Conservation (phyloP, 176 grass and related monocot species). For the Eleusine indica region DNA sequence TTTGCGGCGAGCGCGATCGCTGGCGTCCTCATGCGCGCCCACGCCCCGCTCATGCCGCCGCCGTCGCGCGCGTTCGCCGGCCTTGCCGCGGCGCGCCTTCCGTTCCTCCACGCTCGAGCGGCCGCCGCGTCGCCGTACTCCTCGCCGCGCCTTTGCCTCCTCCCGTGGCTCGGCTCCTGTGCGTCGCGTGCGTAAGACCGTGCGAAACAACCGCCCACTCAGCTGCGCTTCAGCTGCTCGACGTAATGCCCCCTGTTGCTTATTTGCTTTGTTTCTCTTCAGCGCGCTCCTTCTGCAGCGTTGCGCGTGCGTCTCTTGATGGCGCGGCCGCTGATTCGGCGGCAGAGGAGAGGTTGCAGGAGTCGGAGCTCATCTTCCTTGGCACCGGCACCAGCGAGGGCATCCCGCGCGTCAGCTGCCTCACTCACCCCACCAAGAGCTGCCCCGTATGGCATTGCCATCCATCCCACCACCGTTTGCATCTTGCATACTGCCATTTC, state of each 20-base stretch:
- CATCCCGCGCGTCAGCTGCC: conserved; percentile 89
- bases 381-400: conserved; percentile 96
- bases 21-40: conserved; percentile 15
- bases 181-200: neutral
- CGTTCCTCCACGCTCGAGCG: neutral
- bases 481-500: neutral
- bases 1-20: conserved; percentile 32
- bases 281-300: conserved; percentile 35
- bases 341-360: neutral
- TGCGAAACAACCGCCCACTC: neutral
- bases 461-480: neutral
- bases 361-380: conserved; percentile 90
- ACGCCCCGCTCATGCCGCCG: conserved; percentile 14
- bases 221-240: conserved; percentile 28
- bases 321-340: neutral
- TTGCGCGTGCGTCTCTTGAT: neutral
- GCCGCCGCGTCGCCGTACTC: neutral
- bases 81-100: conserved; percentile 2
- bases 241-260: conserved; percentile 27
- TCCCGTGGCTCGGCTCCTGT: conserved; percentile 32
- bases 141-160: neutral
- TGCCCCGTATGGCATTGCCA: conserved; percentile 53
- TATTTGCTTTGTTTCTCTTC: conserved; percentile 7
- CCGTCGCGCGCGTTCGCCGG: neutral
- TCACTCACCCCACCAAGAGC: conserved; percentile 66